Conservation (phyloP, 2,329 filamentous ascomycete species). For the Penicillium polonicum region DNA sequence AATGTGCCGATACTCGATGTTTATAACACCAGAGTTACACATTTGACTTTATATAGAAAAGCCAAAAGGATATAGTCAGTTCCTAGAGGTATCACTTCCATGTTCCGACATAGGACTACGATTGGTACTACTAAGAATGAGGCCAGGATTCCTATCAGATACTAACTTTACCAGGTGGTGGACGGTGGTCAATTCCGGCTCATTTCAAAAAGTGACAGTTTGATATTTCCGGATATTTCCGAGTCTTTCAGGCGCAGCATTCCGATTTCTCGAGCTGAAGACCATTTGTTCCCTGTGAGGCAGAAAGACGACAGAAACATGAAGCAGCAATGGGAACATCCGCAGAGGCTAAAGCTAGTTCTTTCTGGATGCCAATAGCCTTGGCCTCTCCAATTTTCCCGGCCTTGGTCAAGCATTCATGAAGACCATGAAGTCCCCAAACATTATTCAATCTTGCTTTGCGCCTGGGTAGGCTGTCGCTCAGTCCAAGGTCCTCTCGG, state of each 20-base stretch:
- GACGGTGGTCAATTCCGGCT: no score
- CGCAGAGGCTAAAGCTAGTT: not conserved
- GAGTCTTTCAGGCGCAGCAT: not conserved
- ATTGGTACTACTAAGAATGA: no score
- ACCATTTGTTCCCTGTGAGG: not conserved
- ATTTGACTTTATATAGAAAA: no score
- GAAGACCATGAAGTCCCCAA: constrained; percentile 4
- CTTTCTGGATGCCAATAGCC: not conserved
- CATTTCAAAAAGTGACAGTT: no score
- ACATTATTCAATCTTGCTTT: constrained; percentile 3
- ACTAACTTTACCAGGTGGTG: no score
- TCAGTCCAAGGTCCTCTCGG: not conserved
- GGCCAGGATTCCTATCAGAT: no score
- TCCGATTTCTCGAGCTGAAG: not conserved
- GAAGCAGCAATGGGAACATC: not conserved
- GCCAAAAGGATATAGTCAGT: no score
- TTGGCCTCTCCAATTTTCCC: constrained; percentile 9
- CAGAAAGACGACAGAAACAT: not conserved
- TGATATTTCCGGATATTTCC: not conserved
- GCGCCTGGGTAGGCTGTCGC: not conserved
- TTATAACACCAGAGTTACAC: no score
- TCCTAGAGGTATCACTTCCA: no score
- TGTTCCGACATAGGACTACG: no score
- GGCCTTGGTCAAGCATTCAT: not conserved
- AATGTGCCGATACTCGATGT: no score